phyloP scores from a whole-genome alignment of 1,284 basidiomycete genomes.

The Cutaneotrichosporon cavernicola region DNA sequence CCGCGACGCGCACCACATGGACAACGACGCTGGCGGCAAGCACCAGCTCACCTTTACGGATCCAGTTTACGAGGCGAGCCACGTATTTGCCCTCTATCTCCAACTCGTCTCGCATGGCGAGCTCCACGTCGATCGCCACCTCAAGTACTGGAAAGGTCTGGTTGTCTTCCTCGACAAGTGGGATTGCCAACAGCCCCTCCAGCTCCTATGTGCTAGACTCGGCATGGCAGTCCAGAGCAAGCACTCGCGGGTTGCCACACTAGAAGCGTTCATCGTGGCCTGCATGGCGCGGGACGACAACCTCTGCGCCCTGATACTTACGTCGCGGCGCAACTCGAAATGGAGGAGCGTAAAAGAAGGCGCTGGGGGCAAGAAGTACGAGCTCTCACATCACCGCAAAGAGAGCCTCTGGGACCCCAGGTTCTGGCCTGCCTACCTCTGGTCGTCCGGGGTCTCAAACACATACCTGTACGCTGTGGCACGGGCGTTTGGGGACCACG shows the following conservation, averaged over 20 bases:
- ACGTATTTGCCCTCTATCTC: constrained; percentile 5
- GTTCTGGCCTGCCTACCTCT: constrained; percentile 3
- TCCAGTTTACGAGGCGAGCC: background rate
- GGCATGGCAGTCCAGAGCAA: background rate
- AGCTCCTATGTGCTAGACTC: background rate
- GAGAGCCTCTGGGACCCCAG: constrained; percentile 5
- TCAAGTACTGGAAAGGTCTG: background rate
- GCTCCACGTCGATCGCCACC: background rate
- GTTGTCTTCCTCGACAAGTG: constrained; percentile 5
- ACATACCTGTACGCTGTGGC: constrained; percentile 1
- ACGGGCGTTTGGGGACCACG: background rate
- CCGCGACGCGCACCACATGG: constrained; percentile 8
- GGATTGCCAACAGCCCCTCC: background rate
- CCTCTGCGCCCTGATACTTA: background rate
- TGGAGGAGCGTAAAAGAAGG: background rate
- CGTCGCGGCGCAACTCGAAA: background rate
- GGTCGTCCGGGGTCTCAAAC: background rate
- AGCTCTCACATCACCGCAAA: background rate
- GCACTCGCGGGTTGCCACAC: background rate
- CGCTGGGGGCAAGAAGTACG: background rate
- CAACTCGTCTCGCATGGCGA: background rate
- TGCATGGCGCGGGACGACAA: background rate
- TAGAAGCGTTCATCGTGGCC: constrained; percentile 1
- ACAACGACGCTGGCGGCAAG: too few species aligned
- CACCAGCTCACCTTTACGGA: background rate